Evolutionary conservation across 345 rosid species (phyloP).

Genomic region (Xanthoceras sorbifolium): DNA sequence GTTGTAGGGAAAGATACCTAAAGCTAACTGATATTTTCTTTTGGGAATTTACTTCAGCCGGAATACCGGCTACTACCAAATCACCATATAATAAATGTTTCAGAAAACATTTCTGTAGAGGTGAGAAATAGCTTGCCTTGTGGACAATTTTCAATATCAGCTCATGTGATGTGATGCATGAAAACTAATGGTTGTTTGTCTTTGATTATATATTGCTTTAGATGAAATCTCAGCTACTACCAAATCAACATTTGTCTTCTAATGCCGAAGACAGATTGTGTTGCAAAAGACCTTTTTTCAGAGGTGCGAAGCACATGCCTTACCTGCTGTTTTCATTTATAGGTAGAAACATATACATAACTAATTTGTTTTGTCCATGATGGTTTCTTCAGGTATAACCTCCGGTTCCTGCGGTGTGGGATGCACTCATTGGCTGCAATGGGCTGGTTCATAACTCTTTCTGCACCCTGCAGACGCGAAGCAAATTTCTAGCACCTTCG

Average conservation of each 20-base stretch:
- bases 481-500: background rate
- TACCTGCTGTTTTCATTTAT: background rate
- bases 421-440: background rate
- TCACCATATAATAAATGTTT: no score
- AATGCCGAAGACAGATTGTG: background rate
- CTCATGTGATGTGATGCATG: background rate
- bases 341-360: background rate
- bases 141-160: no score
- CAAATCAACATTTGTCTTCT: no score
- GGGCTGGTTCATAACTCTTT: background rate
- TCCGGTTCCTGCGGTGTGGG: background rate
- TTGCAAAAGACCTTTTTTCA: background rate
- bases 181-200: background rate
- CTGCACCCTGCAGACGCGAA: no score
- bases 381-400: no score
- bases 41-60: no score
- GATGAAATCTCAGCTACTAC: background rate
- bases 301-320: background rate
- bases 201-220: background rate
- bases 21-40: no score
- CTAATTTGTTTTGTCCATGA: background rate
- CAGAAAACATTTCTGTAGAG: no score
- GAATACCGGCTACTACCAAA: conserved; percentile 1
- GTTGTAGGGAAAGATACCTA: no score
- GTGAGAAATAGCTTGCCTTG: background rate